Evolutionary conservation across 306 rosid species (phyloP), one percentile per base, ranked within the genome.

Genomic region (Vigna reflexopilosa): DNA sequence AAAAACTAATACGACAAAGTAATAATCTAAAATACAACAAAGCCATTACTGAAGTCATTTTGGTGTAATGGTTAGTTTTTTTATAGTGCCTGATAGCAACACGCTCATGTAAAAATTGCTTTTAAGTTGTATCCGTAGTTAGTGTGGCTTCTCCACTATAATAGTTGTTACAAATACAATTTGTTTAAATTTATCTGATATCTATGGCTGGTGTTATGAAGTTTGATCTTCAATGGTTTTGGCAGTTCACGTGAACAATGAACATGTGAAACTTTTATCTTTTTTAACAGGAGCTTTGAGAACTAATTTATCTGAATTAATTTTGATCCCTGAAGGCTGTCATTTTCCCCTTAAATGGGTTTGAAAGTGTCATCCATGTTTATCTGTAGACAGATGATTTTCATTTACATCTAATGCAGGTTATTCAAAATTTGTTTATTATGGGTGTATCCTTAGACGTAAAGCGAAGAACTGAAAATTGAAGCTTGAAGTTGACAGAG

Each of bases 371-470:
- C 34, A 45, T 24, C 40, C 42, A 51, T n/a, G 48, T 48, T 17
- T 24, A 58, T 34, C 16, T 15, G 44, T 47, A 28, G 24, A 66
- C 67, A 65, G 42, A 42, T 15, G 44, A 32, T n/a, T 63, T 81
- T 15, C 42, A 71, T 71, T 76, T 67, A 15, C 77, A 57, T 66
- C 74, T 64, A 66, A 44, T 62, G 4, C 71, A 75, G 84, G 44
- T 50, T 38, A 47, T 30, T 45, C 47, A 67, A 63, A 11, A 63
- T 70, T 67, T 70, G 68, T 55, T 57, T 32, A 48, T 26, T 49
- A 47, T 26, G 28, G 28, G 28, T 73, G 44, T 72, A 24, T 78
- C 57, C 14, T 77, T 3, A 64, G 57, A 67, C 55, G 19, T 30
- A 61, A 45, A 58, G 24, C 50, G 15, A 75, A 15, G 58, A 70